These are phyloP conservation scores for Fragaria vesca DNA, from an alignment of 306 rosid species.

Conservation along the genomic window DNA sequence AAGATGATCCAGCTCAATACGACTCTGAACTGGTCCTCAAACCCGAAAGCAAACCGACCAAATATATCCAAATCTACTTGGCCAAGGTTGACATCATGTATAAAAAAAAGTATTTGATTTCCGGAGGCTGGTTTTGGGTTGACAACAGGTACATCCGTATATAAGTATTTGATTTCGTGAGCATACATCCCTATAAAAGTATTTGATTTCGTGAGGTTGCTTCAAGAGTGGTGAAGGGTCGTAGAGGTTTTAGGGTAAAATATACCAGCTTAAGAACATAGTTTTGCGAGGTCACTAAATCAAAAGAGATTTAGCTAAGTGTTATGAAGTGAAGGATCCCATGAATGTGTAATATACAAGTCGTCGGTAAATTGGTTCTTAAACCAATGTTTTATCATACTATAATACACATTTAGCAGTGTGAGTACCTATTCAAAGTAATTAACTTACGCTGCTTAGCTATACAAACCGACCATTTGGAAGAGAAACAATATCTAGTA, in stretches of 20 bases:
- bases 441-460: conserved; percentile 7
- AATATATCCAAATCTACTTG: no score
- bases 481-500: not conserved
- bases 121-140: not conserved
- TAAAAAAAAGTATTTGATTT: no score
- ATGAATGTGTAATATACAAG: not conserved
- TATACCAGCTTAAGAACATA: not conserved
- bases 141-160: not conserved
- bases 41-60: not conserved
- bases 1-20: not conserved
- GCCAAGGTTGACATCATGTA: no score
- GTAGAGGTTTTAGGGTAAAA: not conserved
- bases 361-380: not conserved
- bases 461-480: conserved; percentile 5
- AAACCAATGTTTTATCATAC: conserved; percentile 3
- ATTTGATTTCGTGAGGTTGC: not conserved
- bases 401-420: not conserved
- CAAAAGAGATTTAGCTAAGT: not conserved
- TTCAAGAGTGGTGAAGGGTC: not conserved
- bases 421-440: not conserved
- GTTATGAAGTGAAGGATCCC: not conserved
- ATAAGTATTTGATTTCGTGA: not conserved
- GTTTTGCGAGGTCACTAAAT: not conserved
- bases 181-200: not conserved
- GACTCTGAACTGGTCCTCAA: not conserved